Percentiles rank a stretch among this genome's conserved stretches.
Evolutionary conservation across 2,329 filamentous ascomycete species (phyloP).

Genomic region (Pseudogymnoascus sp.): DNA sequence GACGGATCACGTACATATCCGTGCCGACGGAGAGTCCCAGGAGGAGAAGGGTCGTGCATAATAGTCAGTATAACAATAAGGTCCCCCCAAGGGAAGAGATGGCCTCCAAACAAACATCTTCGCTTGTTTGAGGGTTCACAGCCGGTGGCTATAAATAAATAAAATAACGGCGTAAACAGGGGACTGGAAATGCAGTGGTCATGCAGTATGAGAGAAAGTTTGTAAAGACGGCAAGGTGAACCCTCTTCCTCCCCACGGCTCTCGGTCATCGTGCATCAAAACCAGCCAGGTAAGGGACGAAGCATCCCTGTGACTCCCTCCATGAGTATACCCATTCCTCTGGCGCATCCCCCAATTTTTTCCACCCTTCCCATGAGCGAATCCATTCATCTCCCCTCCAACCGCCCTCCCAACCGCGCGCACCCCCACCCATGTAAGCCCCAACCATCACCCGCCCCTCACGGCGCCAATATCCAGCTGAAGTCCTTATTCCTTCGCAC

Average conservation of each 20-base stretch:
- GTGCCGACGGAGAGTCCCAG: background rate
- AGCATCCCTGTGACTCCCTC: background rate
- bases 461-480: background rate
- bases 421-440: background rate
- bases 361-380: background rate
- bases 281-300: background rate
- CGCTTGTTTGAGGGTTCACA: background rate
- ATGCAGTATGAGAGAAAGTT: background rate
- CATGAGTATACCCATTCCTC: background rate
- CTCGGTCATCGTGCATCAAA: background rate
- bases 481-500: background rate
- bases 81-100: background rate
- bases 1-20: background rate
- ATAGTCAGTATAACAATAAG: background rate
- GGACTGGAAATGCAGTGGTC: background rate
- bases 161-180: background rate
- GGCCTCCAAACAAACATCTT: background rate
- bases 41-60: background rate
- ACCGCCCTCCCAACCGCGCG: background rate
- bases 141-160: background rate
- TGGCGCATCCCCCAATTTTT: background rate
- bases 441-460: background rate
- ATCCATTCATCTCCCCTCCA: background rate
- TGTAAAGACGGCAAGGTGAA: background rate
- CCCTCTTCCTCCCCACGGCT: background rate